Base-by-base conservation (phyloP, 345 rosid species). In the Hevea brasiliensis region DNA sequence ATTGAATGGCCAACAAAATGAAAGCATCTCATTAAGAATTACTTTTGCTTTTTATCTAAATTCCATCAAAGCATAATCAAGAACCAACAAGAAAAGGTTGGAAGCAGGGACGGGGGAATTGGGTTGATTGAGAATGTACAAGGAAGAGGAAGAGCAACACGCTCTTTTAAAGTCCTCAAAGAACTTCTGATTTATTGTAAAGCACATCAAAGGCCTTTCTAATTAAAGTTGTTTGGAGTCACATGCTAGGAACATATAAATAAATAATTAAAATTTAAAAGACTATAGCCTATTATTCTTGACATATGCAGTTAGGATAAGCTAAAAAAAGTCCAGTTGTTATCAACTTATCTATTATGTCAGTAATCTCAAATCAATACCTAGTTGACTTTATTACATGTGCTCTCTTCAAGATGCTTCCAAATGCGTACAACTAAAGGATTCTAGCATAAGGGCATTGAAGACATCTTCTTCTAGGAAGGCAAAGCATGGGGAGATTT, bases 321-420 rank as follows among this genome's bases (percentile, higher is more conserved):
- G 55, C 21, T 14, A 60, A 32, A 32, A 3, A 17, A 17, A 9
- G 23, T 60, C 64, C 64, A 37, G 64, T 17, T 27, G 40, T 29
- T 18, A 60, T 60, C 64, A 29, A 14, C 64, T 18, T 37, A 40
- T n/a, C 50, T 9, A 41, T 40, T 18, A 18, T 40, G 67, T 40
- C 50, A 13, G 41, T 17, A 32, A 60, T 60, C n/a, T 27, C 64
- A 60, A 60, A 50, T 50, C 60, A 56, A 12, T 56, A 56, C 60
- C 59, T n/a, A 11, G 6, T 40, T 8, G 27, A 21, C 47, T 40
- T 62, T 18, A 60, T 60, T 10, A 41, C 8, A 23, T 9, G 26
- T n/a, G 24, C 26, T 37, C 17, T 62, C 67, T 62, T n/a, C 48
- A 63, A 40, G 67, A 41, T 63, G 67, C 47, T 61, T 61, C 4